Evolutionary conservation across 768 basidiomycete species (phyloP).

Genomic region (Goffeauzyma gilvescens): DNA sequence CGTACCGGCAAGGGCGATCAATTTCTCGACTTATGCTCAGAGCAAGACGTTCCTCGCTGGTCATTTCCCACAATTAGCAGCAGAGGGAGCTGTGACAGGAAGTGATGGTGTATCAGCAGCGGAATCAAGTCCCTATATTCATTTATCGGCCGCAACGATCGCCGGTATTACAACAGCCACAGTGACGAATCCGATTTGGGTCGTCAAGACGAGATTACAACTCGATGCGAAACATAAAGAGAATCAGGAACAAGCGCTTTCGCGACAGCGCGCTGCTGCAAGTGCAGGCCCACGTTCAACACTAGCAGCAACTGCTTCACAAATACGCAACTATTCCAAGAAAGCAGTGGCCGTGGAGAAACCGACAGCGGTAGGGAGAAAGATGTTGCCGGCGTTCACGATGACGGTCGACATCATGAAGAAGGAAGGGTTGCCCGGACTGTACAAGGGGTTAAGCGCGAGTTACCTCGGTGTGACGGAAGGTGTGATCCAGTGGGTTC

Average conservation of each 20-base stretch:
- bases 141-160: conserved; percentile 63
- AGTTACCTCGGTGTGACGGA: conserved; percentile 92
- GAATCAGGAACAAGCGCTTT: conserved; percentile 3
- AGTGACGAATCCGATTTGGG: conserved; percentile 96
- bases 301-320: neutral
- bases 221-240: conserved; percentile 34
- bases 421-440: conserved; percentile 65
- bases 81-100: no score
- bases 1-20: conserved; percentile 75
- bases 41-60: conserved; percentile 81
- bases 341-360: conserved; percentile 4
- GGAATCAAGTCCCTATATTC: conserved; percentile 64
- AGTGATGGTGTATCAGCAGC: conserved; percentile 48
- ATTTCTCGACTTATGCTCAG: conserved; percentile 95
- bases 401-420: conserved; percentile 52
- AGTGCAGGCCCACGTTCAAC: conserved; percentile 12
- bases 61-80: no score
- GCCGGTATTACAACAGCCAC: conserved; percentile 65
- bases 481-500: conserved; percentile 87
- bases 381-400: conserved; percentile 15
- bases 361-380: conserved; percentile 1
- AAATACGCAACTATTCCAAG: conserved; percentile 4
- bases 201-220: conserved; percentile 90
- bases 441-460: conserved; percentile 88
- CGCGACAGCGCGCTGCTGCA: conserved; percentile 12